Conservation (phyloP, 1,139 yeast species). For the Debaryomycetaceae sp. region DNA sequence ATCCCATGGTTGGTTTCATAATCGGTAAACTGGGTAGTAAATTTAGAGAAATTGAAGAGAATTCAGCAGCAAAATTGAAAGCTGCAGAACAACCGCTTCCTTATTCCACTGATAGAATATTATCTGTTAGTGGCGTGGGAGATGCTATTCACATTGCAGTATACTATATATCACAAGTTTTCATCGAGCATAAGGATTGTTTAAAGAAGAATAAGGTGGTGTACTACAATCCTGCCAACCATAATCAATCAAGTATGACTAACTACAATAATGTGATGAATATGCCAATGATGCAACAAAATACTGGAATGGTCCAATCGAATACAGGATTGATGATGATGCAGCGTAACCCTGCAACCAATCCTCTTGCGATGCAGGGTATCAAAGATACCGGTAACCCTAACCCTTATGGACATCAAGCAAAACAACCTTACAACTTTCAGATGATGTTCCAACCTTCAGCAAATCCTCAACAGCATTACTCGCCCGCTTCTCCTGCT, state of each 20-base stretch:
- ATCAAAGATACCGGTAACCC: slow-evolving; percentile 10
- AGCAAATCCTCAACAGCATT: slow-evolving; percentile 34
- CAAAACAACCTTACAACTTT: slow-evolving; percentile 33
- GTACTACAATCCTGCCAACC: slow-evolving; percentile 64
- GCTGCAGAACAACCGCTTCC: slow-evolving; percentile 79
- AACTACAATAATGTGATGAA: slow-evolving; percentile 16
- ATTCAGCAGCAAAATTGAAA: slow-evolving; percentile 73
- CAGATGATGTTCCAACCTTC: slow-evolving; percentile 45
- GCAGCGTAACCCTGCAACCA: slow-evolving; percentile 9
- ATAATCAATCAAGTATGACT: slow-evolving; percentile 22
- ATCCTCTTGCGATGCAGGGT: slow-evolving; percentile 15
- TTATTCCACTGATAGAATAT: slow-evolving; percentile 73
- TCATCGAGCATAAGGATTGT: slow-evolving; percentile 55
- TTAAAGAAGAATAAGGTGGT: slow-evolving; percentile 50
- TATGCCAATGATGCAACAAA: slow-evolving; percentile 11
- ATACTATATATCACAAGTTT: slow-evolving; percentile 66
- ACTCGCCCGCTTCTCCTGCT: slow-evolving; percentile 14
- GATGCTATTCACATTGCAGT: slow-evolving; percentile 86
- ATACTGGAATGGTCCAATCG: slow-evolving; percentile 13
- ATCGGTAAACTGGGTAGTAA: slow-evolving; percentile 78
- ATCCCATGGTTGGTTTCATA: slow-evolving; percentile 75
- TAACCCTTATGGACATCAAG: slow-evolving; percentile 15
- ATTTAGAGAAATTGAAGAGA: slow-evolving; percentile 79
- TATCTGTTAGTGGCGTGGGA: slow-evolving; percentile 75
- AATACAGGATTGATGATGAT: slow-evolving; percentile 16